Evolutionary conservation across 139 green algal species (phyloP), one percentile per base, ranked within the genome.

Genomic region (Monoraphidium neglectum): DNA sequence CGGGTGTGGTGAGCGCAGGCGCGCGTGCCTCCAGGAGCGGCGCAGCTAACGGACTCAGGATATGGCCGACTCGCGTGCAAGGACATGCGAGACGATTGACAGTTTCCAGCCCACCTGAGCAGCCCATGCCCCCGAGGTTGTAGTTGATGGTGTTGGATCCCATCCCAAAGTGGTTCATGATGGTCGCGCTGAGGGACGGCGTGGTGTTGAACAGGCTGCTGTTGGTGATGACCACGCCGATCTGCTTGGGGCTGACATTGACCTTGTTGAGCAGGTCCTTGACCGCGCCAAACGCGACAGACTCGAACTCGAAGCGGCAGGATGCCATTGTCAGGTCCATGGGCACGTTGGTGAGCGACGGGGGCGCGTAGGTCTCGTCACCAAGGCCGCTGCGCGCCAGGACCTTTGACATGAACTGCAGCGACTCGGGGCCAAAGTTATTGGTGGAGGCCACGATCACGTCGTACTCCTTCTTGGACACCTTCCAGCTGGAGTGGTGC

Each of bases 121-220:
- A 80, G 63, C 95, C 95, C 95, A 99, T 99, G 79, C 95, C 95
- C 26, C 71, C 76, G 33, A 99, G 89, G 86, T 98, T 98, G 93
- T 98, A 99, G 4, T 89, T 91, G 23, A 94, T 82, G 32, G 97
- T 89, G 85, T 95, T 94, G 81, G 79, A 90, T 53, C 90, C 86
- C 94, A 99, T 97, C 81, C 65, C 63, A 63, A 79, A 79, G 36
- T 79, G 73, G 63, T 79, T 79, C 76, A 99, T 92, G 56, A 99
- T 92, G 91, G 98, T 99, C 30, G 95, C 92, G 3, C 87, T 86
- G 36, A 99, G 86, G 13, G 88, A 96, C 60, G 95, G 95, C 1
- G 95, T 99, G 30, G 95, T 95, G 88, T 96, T 97, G 90, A 99
- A 99, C 53, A 99, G 84, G 40, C 77, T 92, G 92, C 95, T 98